Conservation (phyloP, 331 rosid species). For the Quercus tomentella region DNA sequence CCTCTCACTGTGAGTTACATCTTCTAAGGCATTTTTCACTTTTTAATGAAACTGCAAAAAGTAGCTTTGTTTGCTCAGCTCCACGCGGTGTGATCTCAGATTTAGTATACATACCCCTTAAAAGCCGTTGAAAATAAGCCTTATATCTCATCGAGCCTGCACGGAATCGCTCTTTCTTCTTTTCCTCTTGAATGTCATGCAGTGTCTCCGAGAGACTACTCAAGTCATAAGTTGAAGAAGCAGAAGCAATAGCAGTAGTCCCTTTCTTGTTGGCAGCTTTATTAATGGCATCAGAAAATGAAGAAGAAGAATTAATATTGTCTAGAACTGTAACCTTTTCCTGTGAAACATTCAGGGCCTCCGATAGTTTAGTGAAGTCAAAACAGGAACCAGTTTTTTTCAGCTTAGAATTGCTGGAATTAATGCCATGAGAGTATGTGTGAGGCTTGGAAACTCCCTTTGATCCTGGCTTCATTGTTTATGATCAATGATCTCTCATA, state of each 20-base stretch:
- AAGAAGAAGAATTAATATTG: background rate
- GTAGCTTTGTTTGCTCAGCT: too few species aligned
- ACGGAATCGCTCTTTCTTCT: too few species aligned
- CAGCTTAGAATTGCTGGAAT: background rate
- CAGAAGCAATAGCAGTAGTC: background rate
- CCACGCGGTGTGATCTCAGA: too few species aligned
- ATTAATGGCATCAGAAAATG: too few species aligned
- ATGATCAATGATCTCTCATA: background rate
- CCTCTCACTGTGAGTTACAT: too few species aligned
- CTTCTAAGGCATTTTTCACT: too few species aligned
- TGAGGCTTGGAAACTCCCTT: background rate
- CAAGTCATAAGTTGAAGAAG: background rate
- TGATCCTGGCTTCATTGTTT: background rate
- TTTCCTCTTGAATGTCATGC: background rate
- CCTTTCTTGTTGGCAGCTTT: too few species aligned
- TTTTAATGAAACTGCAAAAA: too few species aligned
- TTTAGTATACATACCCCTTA: too few species aligned
- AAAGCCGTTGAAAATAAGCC: too few species aligned
- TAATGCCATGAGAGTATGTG: background rate
- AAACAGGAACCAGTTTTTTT: background rate
- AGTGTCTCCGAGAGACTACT: background rate
- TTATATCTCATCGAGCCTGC: too few species aligned
- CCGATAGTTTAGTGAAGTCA: background rate
- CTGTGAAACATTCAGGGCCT: background rate
- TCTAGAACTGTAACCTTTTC: background rate